Base-by-base conservation (phyloP, 305 asterid genomes). In the Solanum hybrid region DNA sequence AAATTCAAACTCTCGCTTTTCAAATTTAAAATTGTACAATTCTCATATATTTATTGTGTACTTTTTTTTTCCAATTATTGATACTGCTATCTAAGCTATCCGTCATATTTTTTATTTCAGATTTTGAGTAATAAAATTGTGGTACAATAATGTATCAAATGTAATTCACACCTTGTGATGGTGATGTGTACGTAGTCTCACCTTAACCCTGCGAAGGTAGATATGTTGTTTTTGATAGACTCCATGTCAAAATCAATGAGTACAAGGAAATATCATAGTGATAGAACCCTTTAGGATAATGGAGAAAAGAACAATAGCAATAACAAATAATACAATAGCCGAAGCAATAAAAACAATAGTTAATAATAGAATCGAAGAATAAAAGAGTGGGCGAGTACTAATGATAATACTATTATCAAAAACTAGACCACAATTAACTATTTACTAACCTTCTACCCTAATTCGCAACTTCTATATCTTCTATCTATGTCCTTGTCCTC, bases 181-280 rank as follows among this genome's bases (percentile, higher is more conserved):
- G 29, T 67, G 29, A 67, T 67, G 7, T 3, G 4, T n/a, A n/a
- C 2, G 1, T 11, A 67, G 29, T 67, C 6, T 67, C 5, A 67
- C 0, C 1, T 2, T 2, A n/a, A n/a, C 6, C 31, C 0, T n/a
- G 14, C 1, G 29, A 67, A n/a, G 29, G 3, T 9, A 4, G 29
- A 67, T 10, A n/a, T 67, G 12, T n/a, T 67, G 29, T n/a, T n/a
- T n/a, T 1, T 24, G 1, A 67, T 10, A 67, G 14, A 67, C 16
- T 2, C 0, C 26, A 4, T 67, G 1, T 67, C 74, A 24, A n/a
- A 67, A 67, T 67, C 5, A 4, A 2, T 4, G 74, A 57, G 2
- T 51, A 67, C 2, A 67, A 67, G 74, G 3, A 67, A 67, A n/a
- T 67, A n/a, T 5, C 11, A 20, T 61, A 61, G 26, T 67, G 75